Evolutionary conservation across 257 asterid species (phyloP).

Genomic region (Nyctanthes arbortristis): DNA sequence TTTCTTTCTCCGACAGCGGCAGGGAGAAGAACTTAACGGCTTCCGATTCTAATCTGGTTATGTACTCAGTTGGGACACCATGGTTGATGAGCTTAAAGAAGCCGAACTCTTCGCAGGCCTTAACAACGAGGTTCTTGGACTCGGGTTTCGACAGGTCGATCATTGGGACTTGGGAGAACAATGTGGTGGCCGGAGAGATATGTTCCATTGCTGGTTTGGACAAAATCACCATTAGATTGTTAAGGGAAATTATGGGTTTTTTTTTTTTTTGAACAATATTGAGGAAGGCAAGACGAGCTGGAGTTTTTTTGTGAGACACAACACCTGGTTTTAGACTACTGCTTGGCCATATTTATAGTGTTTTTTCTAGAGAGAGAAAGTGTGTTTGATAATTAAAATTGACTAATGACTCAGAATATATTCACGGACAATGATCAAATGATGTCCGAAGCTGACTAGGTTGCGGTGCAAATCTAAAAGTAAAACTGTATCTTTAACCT

Average conservation of each 20-base stretch:
- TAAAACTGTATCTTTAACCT: too few relatives aligned
- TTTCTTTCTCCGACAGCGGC: conserved; percentile 34
- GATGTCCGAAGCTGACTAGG: too few relatives aligned
- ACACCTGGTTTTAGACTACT: background rate
- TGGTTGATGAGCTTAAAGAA: conserved; percentile 17
- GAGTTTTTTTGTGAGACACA: background rate
- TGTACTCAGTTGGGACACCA: conserved; percentile 8
- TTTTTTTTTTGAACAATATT: too few relatives aligned
- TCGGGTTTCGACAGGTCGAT: conserved; percentile 14
- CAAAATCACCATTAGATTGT: background rate
- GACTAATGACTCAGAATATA: too few relatives aligned
- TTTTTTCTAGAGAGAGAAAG: background rate
- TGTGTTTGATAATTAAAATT: too few relatives aligned
- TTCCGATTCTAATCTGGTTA: conserved; percentile 24
- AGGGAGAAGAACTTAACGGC: conserved; percentile 45
- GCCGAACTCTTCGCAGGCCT: conserved; percentile 17
- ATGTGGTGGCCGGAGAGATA: background rate
- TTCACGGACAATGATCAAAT: too few relatives aligned
- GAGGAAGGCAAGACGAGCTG: background rate
- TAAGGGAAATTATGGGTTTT: background rate
- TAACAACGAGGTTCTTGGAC: background rate
- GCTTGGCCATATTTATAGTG: background rate
- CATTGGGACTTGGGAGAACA: background rate
- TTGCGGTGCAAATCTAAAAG: too few relatives aligned
- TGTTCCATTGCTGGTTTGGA: conserved; percentile 14